Evolutionary conservation across 73 alveolate species (phyloP), one percentile per base, ranked within the genome.

Genomic region (Paramecium octaurelia): DNA sequence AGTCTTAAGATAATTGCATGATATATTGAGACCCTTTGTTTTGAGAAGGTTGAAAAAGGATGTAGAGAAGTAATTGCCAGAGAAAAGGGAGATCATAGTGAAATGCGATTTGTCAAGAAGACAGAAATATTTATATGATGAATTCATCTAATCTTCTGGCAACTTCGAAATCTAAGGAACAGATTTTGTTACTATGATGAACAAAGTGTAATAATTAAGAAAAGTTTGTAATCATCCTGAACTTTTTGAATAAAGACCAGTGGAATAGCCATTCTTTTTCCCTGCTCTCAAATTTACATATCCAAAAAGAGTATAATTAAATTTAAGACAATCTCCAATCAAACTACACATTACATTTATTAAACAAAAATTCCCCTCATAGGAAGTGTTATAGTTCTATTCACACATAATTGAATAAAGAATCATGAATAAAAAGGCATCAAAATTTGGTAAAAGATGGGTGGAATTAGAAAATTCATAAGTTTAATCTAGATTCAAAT

Each of bases 171-270:
- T 92, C 70, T 68, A 93, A 97, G 64, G 95, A 48, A 95, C 96
- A 58, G 99, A 98, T 85, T 97, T 97, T 93, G 96, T 98, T 86
- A 86, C 98, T 54, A 95, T 98, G 50, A 98, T 98, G 99, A 98
- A 98, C 95, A 98, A 97, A 43, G 94, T 98, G 18, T 97, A 97
- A 99, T 98, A 98, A 93, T 92, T 96, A 94, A 96, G 99, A 64
- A 99, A 99, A 92, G 99, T 99, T 21, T 99, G 99, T 94, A 99
- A 99, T 92, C 99, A 99, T 90, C 99, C 99, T 27, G 99, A 98
- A 85, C 95, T 99, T 44, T 97, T 99, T 85, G 99, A 98, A 86
- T 97, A 99, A 14, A 94, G 99, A 36, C 96, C 97, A 59, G 97
- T 98, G 50, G 99, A 95, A 60, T 92, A 99, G 43, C 97, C 99